phyloP scores from a whole-genome alignment of 495 filamentous ascomycete genomes.

The Penicillium antarcticum region DNA sequence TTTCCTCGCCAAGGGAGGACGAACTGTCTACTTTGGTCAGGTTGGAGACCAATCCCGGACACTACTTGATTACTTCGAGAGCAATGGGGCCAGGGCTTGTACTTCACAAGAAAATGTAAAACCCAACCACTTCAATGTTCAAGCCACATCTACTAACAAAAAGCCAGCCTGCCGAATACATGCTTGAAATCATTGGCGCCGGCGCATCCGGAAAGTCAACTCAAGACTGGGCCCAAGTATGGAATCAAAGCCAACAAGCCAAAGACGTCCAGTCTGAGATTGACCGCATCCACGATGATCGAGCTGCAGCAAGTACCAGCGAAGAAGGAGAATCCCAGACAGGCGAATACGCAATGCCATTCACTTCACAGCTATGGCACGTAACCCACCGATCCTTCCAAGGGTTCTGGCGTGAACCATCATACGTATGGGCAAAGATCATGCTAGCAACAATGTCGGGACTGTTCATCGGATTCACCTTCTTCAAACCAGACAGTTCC shows the following conservation, averaged over 20 bases:
- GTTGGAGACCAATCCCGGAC: constrained; percentile 73
- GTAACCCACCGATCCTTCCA: constrained; percentile 50
- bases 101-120: constrained; percentile 74
- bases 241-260: constrained; percentile 70
- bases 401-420: constrained; percentile 57
- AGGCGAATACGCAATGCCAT: constrained; percentile 52
- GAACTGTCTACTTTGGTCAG: constrained; percentile 87
- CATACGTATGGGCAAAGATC: constrained; percentile 52
- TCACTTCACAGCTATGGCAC: constrained; percentile 43
- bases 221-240: constrained; percentile 73
- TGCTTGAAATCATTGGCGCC: constrained; percentile 75
- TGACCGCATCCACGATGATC: constrained; percentile 55
- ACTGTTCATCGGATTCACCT: constrained; percentile 87
- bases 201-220: constrained; percentile 63
- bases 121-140: not conserved
- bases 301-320: constrained; percentile 17
- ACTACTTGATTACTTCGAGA: constrained; percentile 73
- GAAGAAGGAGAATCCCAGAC: constrained; percentile 15
- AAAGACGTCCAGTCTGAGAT: constrained; percentile 63
- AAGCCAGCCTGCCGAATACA: constrained; percentile 76
- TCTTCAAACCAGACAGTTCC: constrained; percentile 67
- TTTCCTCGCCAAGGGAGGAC: constrained; percentile 77
- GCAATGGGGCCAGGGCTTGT: constrained; percentile 67
- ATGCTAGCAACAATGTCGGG: constrained; percentile 48
- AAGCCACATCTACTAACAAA: constrained; percentile 8